phyloP scores from a whole-genome alignment of 768 basidiomycete species.

The Fibroporia radiculosa region DNA sequence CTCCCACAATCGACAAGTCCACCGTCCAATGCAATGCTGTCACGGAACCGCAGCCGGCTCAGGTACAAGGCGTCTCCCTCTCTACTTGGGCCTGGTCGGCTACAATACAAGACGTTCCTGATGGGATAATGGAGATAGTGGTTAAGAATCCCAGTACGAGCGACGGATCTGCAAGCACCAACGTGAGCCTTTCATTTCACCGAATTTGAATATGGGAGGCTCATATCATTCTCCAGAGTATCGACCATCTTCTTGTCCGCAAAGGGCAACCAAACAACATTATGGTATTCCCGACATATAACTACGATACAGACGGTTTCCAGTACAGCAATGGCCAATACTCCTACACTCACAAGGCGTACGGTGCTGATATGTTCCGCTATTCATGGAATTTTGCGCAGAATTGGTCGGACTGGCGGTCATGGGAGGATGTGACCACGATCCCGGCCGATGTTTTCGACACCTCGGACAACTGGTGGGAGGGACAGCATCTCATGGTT shows the following conservation, averaged over 20 bases:
- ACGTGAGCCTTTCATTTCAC: constrained; percentile 33
- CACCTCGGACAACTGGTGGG: constrained; percentile 52
- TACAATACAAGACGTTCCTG: constrained; percentile 66
- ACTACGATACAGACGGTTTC: constrained; percentile 64
- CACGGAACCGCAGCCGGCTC: constrained; percentile 38
- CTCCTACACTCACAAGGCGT: constrained; percentile 73
- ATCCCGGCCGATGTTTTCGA: constrained; percentile 55
- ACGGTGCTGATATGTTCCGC: constrained; percentile 81
- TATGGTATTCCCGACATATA: constrained; percentile 80
- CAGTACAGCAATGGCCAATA: constrained; percentile 55
- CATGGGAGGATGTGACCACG: constrained; percentile 67
- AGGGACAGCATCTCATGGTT: constrained; percentile 77
- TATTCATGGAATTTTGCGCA: constrained; percentile 83
- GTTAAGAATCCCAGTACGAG: constrained; percentile 47
- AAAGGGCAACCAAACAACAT: constrained; percentile 71
- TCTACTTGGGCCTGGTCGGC: constrained; percentile 71
- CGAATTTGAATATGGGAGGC: background rate
- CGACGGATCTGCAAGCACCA: constrained; percentile 38
- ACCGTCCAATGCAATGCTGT: constrained; percentile 41
- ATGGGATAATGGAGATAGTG: constrained; percentile 74
- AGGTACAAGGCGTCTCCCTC: constrained; percentile 43
- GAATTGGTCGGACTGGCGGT: constrained; percentile 75
- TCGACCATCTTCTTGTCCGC: constrained; percentile 73
- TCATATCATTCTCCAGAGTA: constrained; percentile 29
- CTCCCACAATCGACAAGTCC: constrained; percentile 43